Percentiles rank a stretch among this genome's conserved stretches.
These are phyloP conservation scores for Pseudozyma sp. DNA, from an alignment of 1,284 basidiomycete genomes.

Conservation along the genomic window DNA sequence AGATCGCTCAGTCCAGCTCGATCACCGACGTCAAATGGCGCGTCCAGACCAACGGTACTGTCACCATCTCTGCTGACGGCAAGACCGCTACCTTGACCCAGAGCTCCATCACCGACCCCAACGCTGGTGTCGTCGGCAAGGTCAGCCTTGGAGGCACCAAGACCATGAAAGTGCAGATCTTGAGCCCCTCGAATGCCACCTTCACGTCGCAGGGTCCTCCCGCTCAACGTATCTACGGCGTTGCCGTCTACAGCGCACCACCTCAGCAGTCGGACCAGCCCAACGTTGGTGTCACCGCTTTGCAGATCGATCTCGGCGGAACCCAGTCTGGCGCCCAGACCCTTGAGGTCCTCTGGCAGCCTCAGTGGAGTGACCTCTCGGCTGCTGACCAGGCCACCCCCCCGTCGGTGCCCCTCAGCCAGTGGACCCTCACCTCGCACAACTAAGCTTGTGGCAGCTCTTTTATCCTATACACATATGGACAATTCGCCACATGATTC, in stretches of 20 bases:
- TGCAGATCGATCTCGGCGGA: conserved; percentile 76
- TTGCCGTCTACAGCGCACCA: conserved; percentile 75
- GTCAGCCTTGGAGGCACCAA: conserved; percentile 50
- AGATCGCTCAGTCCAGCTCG: conserved; percentile 60
- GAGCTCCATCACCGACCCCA: conserved; percentile 73
- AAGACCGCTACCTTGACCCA: conserved; percentile 77
- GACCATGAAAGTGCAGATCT: conserved; percentile 72
- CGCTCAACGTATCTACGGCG: conserved; percentile 71
- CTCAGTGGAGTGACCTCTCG: conserved; percentile 57
- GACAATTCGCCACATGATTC: too few relatives aligned
- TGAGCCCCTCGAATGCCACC: conserved; percentile 75
- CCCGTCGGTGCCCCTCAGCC: conserved; percentile 55
- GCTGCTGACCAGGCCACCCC: conserved; percentile 58
- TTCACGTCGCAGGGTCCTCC: conserved; percentile 41
- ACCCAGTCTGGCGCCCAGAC: conserved; percentile 71
- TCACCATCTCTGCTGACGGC: conserved; percentile 64
- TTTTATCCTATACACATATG: background rate
- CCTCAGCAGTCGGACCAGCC: conserved; percentile 75
- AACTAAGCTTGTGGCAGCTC: conserved; percentile 27
- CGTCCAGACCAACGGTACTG: conserved; percentile 90
- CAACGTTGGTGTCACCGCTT: conserved; percentile 83
- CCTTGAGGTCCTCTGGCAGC: conserved; percentile 68
- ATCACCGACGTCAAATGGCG: conserved; percentile 80
- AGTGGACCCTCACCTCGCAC: conserved; percentile 66
- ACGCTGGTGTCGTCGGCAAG: conserved; percentile 72